These are phyloP conservation scores for Gonapodya sp. DNA, from an alignment of 192 early-diverging fungal species.

Conservation along the genomic window DNA sequence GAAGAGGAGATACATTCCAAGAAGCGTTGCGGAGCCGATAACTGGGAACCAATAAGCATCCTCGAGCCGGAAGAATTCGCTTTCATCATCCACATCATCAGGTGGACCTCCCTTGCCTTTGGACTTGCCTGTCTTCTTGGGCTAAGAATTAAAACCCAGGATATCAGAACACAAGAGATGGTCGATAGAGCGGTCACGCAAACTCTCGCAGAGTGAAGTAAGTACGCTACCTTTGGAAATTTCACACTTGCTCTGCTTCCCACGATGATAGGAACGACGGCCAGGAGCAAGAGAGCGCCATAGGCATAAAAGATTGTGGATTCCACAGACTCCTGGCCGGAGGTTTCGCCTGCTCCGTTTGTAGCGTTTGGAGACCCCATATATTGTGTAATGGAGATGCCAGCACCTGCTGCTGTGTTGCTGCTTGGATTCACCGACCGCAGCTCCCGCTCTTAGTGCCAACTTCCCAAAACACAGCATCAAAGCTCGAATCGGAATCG, in stretches of 20 bases:
- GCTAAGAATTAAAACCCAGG: slow-evolving; percentile 12
- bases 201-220: neutral
- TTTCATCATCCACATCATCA: slow-evolving; percentile 40
- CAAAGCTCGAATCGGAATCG: too few relatives aligned
- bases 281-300: slow-evolving; percentile 73
- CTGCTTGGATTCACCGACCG: too few relatives aligned
- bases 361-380: too few relatives aligned
- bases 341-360: neutral
- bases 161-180: neutral
- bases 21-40: slow-evolving; percentile 71
- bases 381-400: too few relatives aligned
- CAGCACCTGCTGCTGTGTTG: too few relatives aligned
- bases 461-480: too few relatives aligned
- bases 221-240: slow-evolving; percentile 45
- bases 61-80: slow-evolving; percentile 68
- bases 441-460: too few relatives aligned
- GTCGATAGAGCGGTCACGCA: neutral
- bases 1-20: slow-evolving; percentile 79
- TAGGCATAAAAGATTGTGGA: slow-evolving; percentile 62
- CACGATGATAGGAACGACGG: slow-evolving; percentile 74
- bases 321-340: too few relatives aligned
- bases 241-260: slow-evolving; percentile 69
- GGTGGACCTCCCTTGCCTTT: slow-evolving; percentile 42
- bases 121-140: slow-evolving; percentile 40
- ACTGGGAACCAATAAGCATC: slow-evolving; percentile 93